Evolutionary conservation across 2,329 filamentous ascomycete species (phyloP), one percentile per base, ranked within the genome.

Genomic region (Trichocomaceae sp.): DNA sequence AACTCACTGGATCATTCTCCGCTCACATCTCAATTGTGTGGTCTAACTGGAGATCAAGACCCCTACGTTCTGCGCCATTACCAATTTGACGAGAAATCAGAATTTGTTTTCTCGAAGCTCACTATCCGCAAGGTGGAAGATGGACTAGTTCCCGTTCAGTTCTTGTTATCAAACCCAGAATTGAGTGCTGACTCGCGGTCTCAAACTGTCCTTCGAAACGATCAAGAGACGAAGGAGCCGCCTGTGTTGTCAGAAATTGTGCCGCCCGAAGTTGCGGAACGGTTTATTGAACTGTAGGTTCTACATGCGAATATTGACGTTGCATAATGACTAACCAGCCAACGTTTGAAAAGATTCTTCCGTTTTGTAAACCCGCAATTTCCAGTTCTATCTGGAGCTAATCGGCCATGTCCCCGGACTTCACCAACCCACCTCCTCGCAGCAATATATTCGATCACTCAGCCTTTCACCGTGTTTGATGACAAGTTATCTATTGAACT

Each of bases 211-310:
- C 45, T 53, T 4, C 20, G 44, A 15, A 33, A 33, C 29, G 51
- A 17, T 15, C 29, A 33, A 10, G 15, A 35, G 6, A 5, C 8
- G 9, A 45, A 35, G 9, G 45, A 47, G 9, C 17, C 20, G 10
- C 45, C 44, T 10, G 19, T n/a, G 22, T 19, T 26, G 23, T 20
- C 51, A 10, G 51, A 47, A 17, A 47, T 53, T 29, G 51, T 53
- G 13, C 51, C 51, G 8, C 51, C 42, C n/a, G 51, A 53, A 41
- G 51, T 53, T 29, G 51, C 42, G 39, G 51, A 53, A 29, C 51
- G 51, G 15, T 53, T 53, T 22, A 53, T 53, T 12, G 51, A 47
- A 22, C 20, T 53, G 51, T 53, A 47, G 20, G 44, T 12, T 26
- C 26, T 29, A 9, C 26, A 44, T 45, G 2, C 12, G 22, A 7